These are phyloP conservation scores for Cyberlindnera maritima DNA, from an alignment of 805 yeast genomes.

Conservation along the genomic window DNA sequence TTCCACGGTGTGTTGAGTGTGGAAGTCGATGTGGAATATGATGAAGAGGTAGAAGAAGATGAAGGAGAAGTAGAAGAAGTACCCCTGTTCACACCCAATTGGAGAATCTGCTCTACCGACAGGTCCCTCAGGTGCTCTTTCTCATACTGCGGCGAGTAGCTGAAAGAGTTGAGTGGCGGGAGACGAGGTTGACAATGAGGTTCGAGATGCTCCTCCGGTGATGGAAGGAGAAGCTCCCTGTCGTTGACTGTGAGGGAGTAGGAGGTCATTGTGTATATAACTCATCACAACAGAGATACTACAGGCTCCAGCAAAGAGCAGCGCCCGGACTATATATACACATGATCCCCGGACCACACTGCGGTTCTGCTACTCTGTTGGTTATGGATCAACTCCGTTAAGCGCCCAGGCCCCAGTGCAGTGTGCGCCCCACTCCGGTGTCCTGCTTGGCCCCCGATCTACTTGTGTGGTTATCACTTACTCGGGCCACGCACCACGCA, in stretches of 20 bases:
- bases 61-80: background rate
- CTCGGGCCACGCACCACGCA: background rate
- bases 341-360: no score
- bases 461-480: slow-evolving; percentile 4
- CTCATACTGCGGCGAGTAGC: slow-evolving; percentile 6
- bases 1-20: background rate
- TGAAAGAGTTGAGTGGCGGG: slow-evolving; percentile 7
- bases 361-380: background rate
- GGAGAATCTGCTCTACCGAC: slow-evolving; percentile 4
- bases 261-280: background rate
- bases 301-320: background rate
- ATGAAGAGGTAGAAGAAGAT: no score
- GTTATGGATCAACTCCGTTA: background rate
- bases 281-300: no score
- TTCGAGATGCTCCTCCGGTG: background rate
- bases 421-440: no score
- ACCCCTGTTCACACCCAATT: background rate
- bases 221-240: slow-evolving; percentile 8
- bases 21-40: background rate
- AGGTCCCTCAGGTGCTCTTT: slow-evolving; percentile 1
- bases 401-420: no score
- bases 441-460: background rate
- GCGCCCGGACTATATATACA: background rate
- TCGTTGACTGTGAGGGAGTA: slow-evolving; percentile 7
- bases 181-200: background rate